phyloP scores from a whole-genome alignment of 2,329 filamentous ascomycete genomes.

The Paraphaeosphaeria sporulosa region DNA sequence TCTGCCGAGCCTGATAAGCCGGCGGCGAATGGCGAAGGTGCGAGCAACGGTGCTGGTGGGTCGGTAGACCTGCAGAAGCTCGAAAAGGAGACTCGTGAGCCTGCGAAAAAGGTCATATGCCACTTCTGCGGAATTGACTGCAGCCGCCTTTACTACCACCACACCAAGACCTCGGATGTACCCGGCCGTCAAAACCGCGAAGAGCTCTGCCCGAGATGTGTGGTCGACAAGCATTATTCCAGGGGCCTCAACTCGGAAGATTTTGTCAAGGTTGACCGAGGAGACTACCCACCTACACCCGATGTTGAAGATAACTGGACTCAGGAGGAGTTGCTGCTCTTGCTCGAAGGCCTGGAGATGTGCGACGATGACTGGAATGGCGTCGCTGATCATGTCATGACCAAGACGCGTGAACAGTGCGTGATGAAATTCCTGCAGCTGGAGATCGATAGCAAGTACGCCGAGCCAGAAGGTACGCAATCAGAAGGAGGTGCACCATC shows the following conservation, averaged over 20 bases:
- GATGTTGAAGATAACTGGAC: slow-evolving; percentile 91
- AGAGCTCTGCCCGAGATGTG: slow-evolving; percentile 92
- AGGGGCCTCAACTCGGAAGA: slow-evolving; percentile 78
- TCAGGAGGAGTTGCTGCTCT: slow-evolving; percentile 84
- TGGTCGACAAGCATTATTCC: slow-evolving; percentile 83
- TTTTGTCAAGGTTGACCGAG: slow-evolving; percentile 89
- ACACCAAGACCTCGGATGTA: slow-evolving; percentile 65
- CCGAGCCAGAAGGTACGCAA: slow-evolving; percentile 76
- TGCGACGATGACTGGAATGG: slow-evolving; percentile 97
- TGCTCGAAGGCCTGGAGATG: slow-evolving; percentile 89
- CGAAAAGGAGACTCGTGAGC: slow-evolving; percentile 66
- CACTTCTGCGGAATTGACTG: slow-evolving; percentile 93
- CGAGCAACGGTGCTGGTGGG: slow-evolving; percentile 68
- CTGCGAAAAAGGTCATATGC: slow-evolving; percentile 77
- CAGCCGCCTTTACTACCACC: slow-evolving; percentile 74
- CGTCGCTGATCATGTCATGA: slow-evolving; percentile 90
- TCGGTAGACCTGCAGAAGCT: slow-evolving; percentile 71
- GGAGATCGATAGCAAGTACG: slow-evolving; percentile 96
- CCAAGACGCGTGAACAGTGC: slow-evolving; percentile 92
- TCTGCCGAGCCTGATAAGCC: slow-evolving; percentile 69
- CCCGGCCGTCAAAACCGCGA: slow-evolving; percentile 69
- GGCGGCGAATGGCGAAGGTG: slow-evolving; percentile 66
- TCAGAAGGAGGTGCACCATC: slow-evolving; percentile 55
- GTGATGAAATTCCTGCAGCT: slow-evolving; percentile 95
- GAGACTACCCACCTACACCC: slow-evolving; percentile 77